Evolutionary conservation across 2,329 filamentous ascomycete species (phyloP), one percentile per base, ranked within the genome.

Genomic region (Fusarium sp.): DNA sequence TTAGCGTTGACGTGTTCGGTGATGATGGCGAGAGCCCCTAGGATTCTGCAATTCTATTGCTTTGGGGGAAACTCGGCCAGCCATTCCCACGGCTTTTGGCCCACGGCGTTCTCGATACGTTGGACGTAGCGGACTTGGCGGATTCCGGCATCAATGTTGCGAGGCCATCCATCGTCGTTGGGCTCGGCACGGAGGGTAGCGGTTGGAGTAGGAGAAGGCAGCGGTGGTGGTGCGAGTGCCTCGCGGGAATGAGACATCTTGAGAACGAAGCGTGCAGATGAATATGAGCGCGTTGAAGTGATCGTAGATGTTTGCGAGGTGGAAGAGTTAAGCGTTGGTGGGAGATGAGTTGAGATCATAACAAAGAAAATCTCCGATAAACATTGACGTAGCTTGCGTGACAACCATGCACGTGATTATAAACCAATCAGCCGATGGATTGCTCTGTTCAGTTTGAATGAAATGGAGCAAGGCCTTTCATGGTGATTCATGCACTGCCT

Each of bases 31-130:
- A 63, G 31, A 35, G n/a, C 29, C 16, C 20, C 37, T 4, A 63
- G 28, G 42, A 63, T 23, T 6, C 37, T 28, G 29, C 41, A 37
- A 38, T 31, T 31, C 60, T 63, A 63, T n/a, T 24, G 48, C 42
- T 38, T 48, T 18, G 48, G 39, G 10, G 33, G 29, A 21, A 48
- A 28, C 29, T 39, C 57, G 3, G 23, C 12, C 7, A 63, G 12
- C 60, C 60, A 63, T 9, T 63, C 48, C 60, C 60, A 63, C 8
- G 60, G 57, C 35, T 63, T 63, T 10, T 37, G 15, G 11, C 42
- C 29, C 10, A 48, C n/a, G 6, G 21, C 29, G 1, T 2, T 6
- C 15, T 63, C 57, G n/a, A 63, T 63, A 3, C 60, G 48, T 3
- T 33, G 10, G 15, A 41, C 7, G n/a, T 18, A 20, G 16, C 59